Evolutionary conservation across 768 basidiomycete species (phyloP).

Genomic region (Porpolomopsis calyptriformis): DNA sequence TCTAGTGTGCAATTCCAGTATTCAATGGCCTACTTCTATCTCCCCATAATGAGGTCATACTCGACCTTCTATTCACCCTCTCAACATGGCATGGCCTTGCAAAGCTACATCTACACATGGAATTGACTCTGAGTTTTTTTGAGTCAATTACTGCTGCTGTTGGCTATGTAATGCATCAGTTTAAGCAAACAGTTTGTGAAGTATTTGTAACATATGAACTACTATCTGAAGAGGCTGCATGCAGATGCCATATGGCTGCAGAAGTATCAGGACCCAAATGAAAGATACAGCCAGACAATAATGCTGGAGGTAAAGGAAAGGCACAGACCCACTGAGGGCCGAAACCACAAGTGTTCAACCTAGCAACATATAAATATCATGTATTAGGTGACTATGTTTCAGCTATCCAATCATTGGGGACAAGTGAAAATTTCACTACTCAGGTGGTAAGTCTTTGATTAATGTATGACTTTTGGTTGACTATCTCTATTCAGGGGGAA

Average conservation of each 20-base stretch:
- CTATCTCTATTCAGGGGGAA: background rate
- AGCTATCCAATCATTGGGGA: conserved; percentile 17
- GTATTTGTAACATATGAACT: conserved; percentile 17
- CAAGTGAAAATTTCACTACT: conserved; percentile 23
- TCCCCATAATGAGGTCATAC: conserved; percentile 18
- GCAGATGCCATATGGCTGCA: conserved; percentile 10
- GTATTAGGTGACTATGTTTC: conserved; percentile 19
- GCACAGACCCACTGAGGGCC: conserved; percentile 5
- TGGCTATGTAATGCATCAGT: conserved; percentile 17
- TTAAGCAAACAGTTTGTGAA: conserved; percentile 12
- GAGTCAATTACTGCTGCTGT: conserved; percentile 19
- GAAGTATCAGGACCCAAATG: background rate
- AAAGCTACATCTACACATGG: conserved; percentile 27
- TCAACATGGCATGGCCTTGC: conserved; percentile 27
- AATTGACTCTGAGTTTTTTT: conserved; percentile 21
- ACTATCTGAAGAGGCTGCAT: conserved; percentile 17
- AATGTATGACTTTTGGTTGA: background rate
- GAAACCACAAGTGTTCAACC: conserved; percentile 10
- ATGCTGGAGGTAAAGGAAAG: conserved; percentile 5
- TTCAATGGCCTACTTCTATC: conserved; percentile 28
- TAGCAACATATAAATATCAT: conserved; percentile 23
- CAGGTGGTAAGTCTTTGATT: conserved; percentile 16
- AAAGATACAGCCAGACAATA: background rate
- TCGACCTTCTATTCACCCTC: conserved; percentile 20
- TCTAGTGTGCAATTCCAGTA: conserved; percentile 23